These are phyloP conservation scores for Hyphopichia wangnamkhiaoensis DNA, from an alignment of 1,139 yeast species.

Conservation along the genomic window DNA sequence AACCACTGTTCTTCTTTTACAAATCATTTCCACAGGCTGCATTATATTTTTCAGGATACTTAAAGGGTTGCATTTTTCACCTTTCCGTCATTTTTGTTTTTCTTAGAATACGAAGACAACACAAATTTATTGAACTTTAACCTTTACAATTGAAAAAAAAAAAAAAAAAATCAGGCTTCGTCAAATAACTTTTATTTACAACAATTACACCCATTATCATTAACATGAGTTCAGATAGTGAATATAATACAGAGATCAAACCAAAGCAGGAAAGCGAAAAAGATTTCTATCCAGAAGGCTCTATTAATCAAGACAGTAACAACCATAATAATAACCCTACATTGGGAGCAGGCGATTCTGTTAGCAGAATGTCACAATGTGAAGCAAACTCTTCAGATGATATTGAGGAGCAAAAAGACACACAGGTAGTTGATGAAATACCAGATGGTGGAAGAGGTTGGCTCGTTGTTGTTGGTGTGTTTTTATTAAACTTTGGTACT, in stretches of 20 bases:
- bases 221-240: not conserved
- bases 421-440: constrained; percentile 7
- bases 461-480: constrained; percentile 43
- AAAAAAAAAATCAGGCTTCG: too few relatives aligned
- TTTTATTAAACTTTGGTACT: constrained; percentile 44
- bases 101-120: too few relatives aligned
- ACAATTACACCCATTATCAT: not conserved
- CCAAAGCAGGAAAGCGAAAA: not conserved
- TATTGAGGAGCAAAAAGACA: constrained; percentile 8
- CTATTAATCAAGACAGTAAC: not conserved
- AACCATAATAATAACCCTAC: not conserved
- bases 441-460: constrained; percentile 53
- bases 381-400: constrained; percentile 2
- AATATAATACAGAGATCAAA: not conserved
- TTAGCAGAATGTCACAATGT: constrained; percentile 5
- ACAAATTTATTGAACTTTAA: too few relatives aligned
- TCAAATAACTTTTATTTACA: too few relatives aligned
- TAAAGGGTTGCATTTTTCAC: too few relatives aligned
- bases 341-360: constrained; percentile 2
- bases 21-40: too few relatives aligned
- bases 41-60: too few relatives aligned
- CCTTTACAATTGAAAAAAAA: too few relatives aligned
- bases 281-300: not conserved
- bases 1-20: too few relatives aligned
- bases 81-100: too few relatives aligned